A percentile compares a stretch with the other conserved stretches of the same genome.
Evolutionary conservation across 2,329 filamentous ascomycete species (phyloP).

Genomic region (Sordariomycetes sp.): DNA sequence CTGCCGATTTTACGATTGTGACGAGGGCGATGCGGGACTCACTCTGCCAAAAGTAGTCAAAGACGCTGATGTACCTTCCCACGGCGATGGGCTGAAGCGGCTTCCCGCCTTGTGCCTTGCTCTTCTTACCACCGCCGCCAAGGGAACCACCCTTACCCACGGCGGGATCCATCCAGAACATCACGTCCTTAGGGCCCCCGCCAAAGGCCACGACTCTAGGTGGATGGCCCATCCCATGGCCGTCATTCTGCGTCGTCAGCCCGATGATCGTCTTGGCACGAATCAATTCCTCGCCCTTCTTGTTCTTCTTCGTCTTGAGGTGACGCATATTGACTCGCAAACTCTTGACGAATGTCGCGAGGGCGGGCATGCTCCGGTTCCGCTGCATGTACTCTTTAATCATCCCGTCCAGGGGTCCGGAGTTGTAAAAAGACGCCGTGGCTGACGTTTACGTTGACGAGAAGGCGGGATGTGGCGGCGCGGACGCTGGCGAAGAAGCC

Average conservation of each 20-base stretch:
- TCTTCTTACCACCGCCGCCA: constrained; percentile 3
- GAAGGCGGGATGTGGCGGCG: constrained; percentile 35
- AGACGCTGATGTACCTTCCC: constrained; percentile 33
- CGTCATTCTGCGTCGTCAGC: constrained; percentile 20
- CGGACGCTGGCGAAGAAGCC: constrained; percentile 44
- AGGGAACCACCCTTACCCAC: constrained; percentile 4
- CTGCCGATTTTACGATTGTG: too few species aligned
- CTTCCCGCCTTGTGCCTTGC: not conserved
- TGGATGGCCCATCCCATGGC: constrained; percentile 12
- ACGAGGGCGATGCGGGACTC: constrained; percentile 10
- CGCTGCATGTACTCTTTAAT: constrained; percentile 6
- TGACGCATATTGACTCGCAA: constrained; percentile 24
- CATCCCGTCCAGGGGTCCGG: constrained; percentile 11
- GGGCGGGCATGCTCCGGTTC: constrained; percentile 3
- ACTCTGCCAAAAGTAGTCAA: constrained; percentile 31
- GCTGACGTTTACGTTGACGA: constrained; percentile 41
- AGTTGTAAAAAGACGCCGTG: constrained; percentile 32
- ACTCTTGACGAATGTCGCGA: constrained; percentile 22
- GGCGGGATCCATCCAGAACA: constrained; percentile 32
- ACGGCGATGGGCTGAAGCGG: constrained; percentile 10
- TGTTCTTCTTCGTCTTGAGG: constrained; percentile 18
- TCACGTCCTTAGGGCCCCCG: constrained; percentile 35
- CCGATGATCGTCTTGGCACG: constrained; percentile 22
- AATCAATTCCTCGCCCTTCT: constrained; percentile 10
- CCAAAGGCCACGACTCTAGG: constrained; percentile 16